Percentiles rank a stretch among this genome's conserved stretches.
These are phyloP conservation scores for Arachis stenosperma DNA, from an alignment of 306 rosid genomes.

Conservation along the genomic window DNA sequence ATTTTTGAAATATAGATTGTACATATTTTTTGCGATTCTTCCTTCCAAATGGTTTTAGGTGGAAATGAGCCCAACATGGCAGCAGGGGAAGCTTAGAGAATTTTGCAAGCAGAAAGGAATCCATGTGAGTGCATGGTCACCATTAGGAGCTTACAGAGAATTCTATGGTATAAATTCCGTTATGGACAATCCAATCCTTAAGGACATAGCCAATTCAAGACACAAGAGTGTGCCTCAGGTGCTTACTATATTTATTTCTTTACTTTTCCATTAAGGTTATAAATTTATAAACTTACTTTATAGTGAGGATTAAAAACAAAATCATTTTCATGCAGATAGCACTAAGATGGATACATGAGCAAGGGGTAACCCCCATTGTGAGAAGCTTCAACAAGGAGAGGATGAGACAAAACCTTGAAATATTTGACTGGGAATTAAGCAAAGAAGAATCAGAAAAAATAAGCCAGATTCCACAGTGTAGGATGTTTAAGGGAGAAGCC, in stretches of 20 bases:
- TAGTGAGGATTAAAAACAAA: too few relatives aligned
- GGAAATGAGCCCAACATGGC: constrained; percentile 49
- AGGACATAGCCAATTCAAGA: constrained; percentile 43
- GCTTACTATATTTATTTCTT: not conserved
- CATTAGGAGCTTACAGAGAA: constrained; percentile 42
- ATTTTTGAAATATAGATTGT: too few relatives aligned
- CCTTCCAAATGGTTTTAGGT: constrained; percentile 40
- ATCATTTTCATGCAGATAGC: constrained; percentile 37
- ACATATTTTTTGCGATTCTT: not conserved
- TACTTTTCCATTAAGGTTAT: not conserved
- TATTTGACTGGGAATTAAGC: constrained; percentile 43
- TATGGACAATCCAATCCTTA: constrained; percentile 46
- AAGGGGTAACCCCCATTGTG: constrained; percentile 36
- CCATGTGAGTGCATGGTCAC: constrained; percentile 58
- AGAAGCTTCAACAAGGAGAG: constrained; percentile 59
- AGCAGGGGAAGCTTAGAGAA: constrained; percentile 42
- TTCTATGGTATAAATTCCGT: constrained; percentile 36
- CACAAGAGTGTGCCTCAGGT: constrained; percentile 48
- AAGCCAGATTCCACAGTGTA: constrained; percentile 48
- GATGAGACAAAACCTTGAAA: constrained; percentile 53
- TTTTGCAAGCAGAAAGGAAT: constrained; percentile 46
- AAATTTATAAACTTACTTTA: too few relatives aligned
- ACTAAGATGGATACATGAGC: constrained; percentile 40
- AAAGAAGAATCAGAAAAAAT: constrained; percentile 34
- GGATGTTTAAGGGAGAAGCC: not conserved